These are phyloP conservation scores for Stygiomarasmius scandens DNA, from an alignment of 1,284 basidiomycete species.

Conservation along the genomic window DNA sequence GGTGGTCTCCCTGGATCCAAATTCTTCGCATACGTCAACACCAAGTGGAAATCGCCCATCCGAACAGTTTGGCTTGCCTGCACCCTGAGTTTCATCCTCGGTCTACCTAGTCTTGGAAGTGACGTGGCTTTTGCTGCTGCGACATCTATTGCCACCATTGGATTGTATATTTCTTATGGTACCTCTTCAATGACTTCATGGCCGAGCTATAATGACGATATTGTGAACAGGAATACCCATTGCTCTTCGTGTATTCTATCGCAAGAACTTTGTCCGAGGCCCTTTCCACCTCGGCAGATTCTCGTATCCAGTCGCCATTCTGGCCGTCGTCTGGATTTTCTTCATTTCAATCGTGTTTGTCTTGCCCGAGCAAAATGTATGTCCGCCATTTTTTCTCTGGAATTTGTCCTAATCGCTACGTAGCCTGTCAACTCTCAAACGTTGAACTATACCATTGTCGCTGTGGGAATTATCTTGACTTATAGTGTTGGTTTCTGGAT, in stretches of 20 bases:
- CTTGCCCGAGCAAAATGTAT: constrained; percentile 62
- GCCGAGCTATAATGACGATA: background rate
- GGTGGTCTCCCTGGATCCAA: constrained; percentile 68
- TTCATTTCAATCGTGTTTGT: constrained; percentile 71
- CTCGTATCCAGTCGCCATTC: constrained; percentile 58
- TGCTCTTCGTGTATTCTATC: constrained; percentile 63
- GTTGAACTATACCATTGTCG: constrained; percentile 74
- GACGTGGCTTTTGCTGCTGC: constrained; percentile 74
- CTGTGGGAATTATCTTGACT: constrained; percentile 67
- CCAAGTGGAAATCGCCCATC: constrained; percentile 61
- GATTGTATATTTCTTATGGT: constrained; percentile 77
- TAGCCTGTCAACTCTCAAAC: constrained; percentile 70
- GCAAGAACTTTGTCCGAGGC: constrained; percentile 60
- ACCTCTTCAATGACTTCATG: constrained; percentile 12
- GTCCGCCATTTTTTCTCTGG: constrained; percentile 19
- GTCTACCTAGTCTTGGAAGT: constrained; percentile 70
- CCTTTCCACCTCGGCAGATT: constrained; percentile 72
- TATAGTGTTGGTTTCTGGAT: constrained; percentile 70
- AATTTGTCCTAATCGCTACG: background rate
- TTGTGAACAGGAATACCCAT: constrained; percentile 60
- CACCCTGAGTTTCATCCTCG: constrained; percentile 74
- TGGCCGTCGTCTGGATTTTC: constrained; percentile 53
- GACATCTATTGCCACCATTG: constrained; percentile 77
- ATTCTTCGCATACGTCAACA: constrained; percentile 69
- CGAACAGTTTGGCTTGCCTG: constrained; percentile 82